phyloP scores from a whole-genome alignment of 495 filamentous ascomycete genomes.

The Podospora sp. region DNA sequence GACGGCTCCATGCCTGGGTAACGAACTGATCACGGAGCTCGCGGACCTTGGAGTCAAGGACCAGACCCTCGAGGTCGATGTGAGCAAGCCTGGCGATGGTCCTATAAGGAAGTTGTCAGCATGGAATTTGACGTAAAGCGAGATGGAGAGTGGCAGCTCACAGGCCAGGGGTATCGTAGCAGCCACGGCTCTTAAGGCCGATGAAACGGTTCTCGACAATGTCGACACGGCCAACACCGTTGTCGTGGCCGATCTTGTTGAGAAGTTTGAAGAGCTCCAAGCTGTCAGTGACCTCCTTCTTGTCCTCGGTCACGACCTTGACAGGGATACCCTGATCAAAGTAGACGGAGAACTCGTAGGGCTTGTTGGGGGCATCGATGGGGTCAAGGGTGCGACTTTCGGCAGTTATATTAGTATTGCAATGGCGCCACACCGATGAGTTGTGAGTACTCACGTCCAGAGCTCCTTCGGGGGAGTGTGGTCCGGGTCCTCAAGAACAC shows the following conservation, averaged over 20 bases:
- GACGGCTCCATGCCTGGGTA: conserved; percentile 72
- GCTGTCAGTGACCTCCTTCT: conserved; percentile 70
- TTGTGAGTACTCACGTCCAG: conserved; percentile 61
- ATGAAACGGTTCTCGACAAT: conserved; percentile 71
- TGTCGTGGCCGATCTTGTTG: conserved; percentile 73
- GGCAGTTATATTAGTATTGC: background rate
- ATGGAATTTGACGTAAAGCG: conserved; percentile 37
- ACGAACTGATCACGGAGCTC: conserved; percentile 81
- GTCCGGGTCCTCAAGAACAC: conserved; percentile 71
- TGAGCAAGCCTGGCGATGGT: conserved; percentile 77
- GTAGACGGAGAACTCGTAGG: conserved; percentile 73
- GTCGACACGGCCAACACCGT: conserved; percentile 87
- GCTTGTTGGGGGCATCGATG: conserved; percentile 70
- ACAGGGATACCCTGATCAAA: conserved; percentile 89
- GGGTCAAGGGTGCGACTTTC: conserved; percentile 68
- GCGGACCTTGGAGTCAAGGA: conserved; percentile 82
- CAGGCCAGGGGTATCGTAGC: conserved; percentile 75
- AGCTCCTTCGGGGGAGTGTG: conserved; percentile 72
- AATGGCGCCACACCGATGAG: background rate
- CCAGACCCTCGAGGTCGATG: conserved; percentile 81
- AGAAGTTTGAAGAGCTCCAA: conserved; percentile 78
- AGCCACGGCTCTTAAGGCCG: conserved; percentile 79
- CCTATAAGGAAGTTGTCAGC: background rate
- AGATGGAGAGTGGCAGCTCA: conserved; percentile 38
- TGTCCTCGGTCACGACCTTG: conserved; percentile 56